Evolutionary conservation across 1,139 yeast species (phyloP).

Genomic region (Debaryomyces fabryi): DNA sequence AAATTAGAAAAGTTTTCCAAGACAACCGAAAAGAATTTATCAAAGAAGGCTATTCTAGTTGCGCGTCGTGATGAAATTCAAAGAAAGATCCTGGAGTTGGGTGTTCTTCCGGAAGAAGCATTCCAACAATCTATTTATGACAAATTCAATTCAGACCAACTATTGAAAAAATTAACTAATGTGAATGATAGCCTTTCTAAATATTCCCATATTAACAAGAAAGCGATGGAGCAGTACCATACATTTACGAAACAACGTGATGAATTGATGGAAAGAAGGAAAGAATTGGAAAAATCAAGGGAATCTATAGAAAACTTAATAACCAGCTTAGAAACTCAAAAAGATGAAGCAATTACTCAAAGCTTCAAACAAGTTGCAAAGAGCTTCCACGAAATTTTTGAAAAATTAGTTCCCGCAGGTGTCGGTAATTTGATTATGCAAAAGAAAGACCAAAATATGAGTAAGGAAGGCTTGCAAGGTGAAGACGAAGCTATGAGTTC

Average conservation of each 20-base stretch:
- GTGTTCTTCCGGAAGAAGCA: constrained; percentile 87
- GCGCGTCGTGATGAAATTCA: constrained; percentile 74
- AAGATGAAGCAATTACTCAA: constrained; percentile 77
- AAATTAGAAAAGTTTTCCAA: constrained; percentile 66
- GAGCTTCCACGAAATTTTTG: constrained; percentile 75
- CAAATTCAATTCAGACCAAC: constrained; percentile 51
- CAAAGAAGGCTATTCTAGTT: constrained; percentile 62
- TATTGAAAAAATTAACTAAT: constrained; percentile 57
- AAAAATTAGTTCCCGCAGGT: constrained; percentile 81
- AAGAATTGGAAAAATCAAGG: constrained; percentile 71
- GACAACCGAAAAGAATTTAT: constrained; percentile 63
- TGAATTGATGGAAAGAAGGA: constrained; percentile 63
- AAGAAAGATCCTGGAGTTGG: constrained; percentile 76
- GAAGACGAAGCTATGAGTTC: constrained; percentile 20
- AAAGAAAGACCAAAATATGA: constrained; percentile 30
- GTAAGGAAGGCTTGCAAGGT: constrained; percentile 13
- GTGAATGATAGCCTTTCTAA: constrained; percentile 62
- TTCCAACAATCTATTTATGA: constrained; percentile 48
- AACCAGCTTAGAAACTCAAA: constrained; percentile 70
- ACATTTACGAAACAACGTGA: constrained; percentile 76
- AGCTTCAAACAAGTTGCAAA: constrained; percentile 78
- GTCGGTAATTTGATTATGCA: constrained; percentile 74
- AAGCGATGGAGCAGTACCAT: constrained; percentile 84
- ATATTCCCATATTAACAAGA: constrained; percentile 81
- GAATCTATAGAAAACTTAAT: constrained; percentile 75